Evolutionary conservation across 2,329 filamentous ascomycete genomes (phyloP).

Genomic region (Podosphaera xanthii): DNA sequence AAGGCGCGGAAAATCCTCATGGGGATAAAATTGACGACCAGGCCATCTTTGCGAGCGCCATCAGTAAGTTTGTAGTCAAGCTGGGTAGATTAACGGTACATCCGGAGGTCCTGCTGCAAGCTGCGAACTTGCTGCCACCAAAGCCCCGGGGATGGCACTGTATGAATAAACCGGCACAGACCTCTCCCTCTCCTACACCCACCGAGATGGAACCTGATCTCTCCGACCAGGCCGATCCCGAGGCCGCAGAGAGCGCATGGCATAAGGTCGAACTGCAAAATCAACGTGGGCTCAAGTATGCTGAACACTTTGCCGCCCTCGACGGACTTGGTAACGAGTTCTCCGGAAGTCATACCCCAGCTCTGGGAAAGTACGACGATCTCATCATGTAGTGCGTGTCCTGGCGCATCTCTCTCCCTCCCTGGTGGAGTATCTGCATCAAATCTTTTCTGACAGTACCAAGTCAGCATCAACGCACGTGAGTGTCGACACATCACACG

Average conservation of each 20-base stretch:
- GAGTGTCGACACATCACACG: too few relatives aligned
- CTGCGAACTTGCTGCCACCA: conserved; percentile 51
- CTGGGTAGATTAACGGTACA: conserved; percentile 63
- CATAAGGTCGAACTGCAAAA: conserved; percentile 30
- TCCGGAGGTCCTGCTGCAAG: conserved; percentile 50
- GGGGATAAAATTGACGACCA: conserved; percentile 26
- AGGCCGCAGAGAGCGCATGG: conserved; percentile 29
- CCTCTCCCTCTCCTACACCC: conserved; percentile 10
- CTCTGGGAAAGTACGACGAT: conserved; percentile 16
- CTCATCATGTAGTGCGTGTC: conserved; percentile 8
- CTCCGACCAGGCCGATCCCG: not conserved
- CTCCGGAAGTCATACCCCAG: conserved; percentile 13
- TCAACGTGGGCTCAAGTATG: conserved; percentile 30
- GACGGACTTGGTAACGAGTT: conserved; percentile 25
- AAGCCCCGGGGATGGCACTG: conserved; percentile 41
- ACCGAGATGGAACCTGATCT: conserved; percentile 1
- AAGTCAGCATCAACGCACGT: too few relatives aligned
- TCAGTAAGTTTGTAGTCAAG: conserved; percentile 70
- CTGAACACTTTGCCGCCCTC: conserved; percentile 30
- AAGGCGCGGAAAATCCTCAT: conserved; percentile 15
- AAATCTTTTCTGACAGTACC: too few relatives aligned
- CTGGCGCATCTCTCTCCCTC: too few relatives aligned
- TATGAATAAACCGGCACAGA: conserved; percentile 12
- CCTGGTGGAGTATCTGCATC: too few relatives aligned
- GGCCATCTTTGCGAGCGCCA: conserved; percentile 45